phyloP scores from a whole-genome alignment of 257 asterid genomes.

The Apocynum venetum region DNA sequence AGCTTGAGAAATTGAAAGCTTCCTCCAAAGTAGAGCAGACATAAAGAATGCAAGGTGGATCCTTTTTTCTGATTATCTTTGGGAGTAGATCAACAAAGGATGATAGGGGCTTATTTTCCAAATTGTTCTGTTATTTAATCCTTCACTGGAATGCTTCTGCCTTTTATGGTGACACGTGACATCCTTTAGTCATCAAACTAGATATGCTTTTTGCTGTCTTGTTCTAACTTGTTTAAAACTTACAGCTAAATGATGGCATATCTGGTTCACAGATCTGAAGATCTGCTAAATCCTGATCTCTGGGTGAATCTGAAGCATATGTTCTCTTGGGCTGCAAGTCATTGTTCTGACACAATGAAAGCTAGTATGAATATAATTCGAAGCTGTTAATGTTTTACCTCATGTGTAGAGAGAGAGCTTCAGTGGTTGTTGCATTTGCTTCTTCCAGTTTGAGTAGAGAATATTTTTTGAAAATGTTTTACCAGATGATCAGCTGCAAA shows the following conservation, averaged over 20 bases:
- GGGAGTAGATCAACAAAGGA: not conserved
- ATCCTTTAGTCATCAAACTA: not conserved
- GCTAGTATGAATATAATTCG: not conserved
- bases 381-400: no score
- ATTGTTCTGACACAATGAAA: not conserved
- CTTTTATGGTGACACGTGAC: not conserved
- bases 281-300: not conserved
- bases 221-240: not conserved
- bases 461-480: no score
- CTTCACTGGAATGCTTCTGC: not conserved
- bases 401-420: no score
- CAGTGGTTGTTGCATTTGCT: no score
- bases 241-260: not conserved
- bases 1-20: conserved; percentile 82
- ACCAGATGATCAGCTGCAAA: no score
- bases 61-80: not conserved
- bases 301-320: not conserved
- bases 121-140: not conserved
- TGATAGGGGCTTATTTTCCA: not conserved
- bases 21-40: conserved; percentile 61
- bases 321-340: not conserved
- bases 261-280: not conserved
- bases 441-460: no score
- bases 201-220: not conserved
- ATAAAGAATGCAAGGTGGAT: conserved; percentile 25